Evolutionary conservation across 176 grass and related monocot genomes (phyloP).

Genomic region (Pontederia crassipes): DNA sequence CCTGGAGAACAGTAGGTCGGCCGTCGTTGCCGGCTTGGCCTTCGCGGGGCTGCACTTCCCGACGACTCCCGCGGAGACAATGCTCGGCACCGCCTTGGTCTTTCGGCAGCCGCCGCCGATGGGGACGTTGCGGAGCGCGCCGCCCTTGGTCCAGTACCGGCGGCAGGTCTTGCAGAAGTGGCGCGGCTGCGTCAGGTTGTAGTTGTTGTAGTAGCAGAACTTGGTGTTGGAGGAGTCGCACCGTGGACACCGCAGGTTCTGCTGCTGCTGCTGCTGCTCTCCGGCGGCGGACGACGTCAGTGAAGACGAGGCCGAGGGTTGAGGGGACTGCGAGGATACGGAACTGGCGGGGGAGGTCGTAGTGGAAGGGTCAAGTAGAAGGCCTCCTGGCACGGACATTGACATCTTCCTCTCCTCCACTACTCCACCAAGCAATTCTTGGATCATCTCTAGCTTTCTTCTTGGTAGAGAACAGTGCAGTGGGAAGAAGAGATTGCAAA

Average conservation of each 20-base stretch:
- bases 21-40: not conserved
- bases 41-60: not conserved
- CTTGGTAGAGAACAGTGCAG: not conserved
- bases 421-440: not conserved
- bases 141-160: constrained; percentile 95
- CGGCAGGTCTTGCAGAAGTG: constrained; percentile 97
- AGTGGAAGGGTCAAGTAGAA: not conserved
- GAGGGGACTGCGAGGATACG: not conserved
- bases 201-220: constrained; percentile 99
- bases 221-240: constrained; percentile 82
- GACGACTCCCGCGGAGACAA: not conserved
- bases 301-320: not conserved
- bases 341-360: not conserved
- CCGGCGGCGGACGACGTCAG: not conserved
- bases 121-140: constrained; percentile 80
- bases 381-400: not conserved
- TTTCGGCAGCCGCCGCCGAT: constrained; percentile 77
- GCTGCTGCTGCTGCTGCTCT: not conserved
- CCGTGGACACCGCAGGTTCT: constrained; percentile 40
- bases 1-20: not conserved
- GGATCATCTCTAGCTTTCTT: not conserved
- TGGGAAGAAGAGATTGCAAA: no score
- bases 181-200: constrained; percentile 76
- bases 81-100: not conserved
- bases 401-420: not conserved